Percentiles rank a stretch among this genome's conserved stretches.
phyloP scores from a whole-genome alignment of 441 rosid species.

The Biscutella laevigata region DNA sequence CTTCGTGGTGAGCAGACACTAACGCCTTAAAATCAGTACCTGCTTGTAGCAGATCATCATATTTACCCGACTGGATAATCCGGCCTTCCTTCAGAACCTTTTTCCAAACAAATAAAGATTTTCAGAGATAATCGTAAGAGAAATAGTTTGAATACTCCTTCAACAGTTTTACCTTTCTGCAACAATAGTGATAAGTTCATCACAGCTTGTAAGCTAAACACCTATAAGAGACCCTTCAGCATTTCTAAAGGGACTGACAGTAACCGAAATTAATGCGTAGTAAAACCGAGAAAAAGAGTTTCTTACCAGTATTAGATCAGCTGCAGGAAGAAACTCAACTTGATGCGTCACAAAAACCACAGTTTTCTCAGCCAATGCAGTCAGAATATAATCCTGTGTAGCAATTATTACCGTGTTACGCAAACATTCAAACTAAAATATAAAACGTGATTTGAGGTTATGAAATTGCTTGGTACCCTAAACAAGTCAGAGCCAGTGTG shows the following conservation, averaged over 20 bases:
- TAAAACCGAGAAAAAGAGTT: slow-evolving; percentile 3
- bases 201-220: slow-evolving; percentile 28
- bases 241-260: slow-evolving; percentile 20
- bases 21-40: slow-evolving; percentile 91
- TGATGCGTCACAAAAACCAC: slow-evolving; percentile 97
- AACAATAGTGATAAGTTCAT: slow-evolving; percentile 27
- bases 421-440: slow-evolving; percentile 3
- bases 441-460: neutral
- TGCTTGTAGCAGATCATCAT: slow-evolving; percentile 90
- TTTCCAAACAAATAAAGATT: slow-evolving; percentile 9
- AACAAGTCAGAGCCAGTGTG: slow-evolving; percentile 95
- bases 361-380: slow-evolving; percentile 77
- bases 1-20: slow-evolving; percentile 97
- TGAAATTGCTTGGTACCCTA: slow-evolving; percentile 43
- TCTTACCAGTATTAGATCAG: slow-evolving; percentile 88
- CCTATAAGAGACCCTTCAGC: slow-evolving; percentile 30
- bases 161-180: slow-evolving; percentile 28
- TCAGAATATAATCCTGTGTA: slow-evolving; percentile 85
- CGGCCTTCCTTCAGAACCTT: slow-evolving; percentile 95
- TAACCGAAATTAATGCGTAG: neutral
- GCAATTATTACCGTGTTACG: slow-evolving; percentile 16
- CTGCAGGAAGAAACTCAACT: slow-evolving; percentile 92
- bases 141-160: slow-evolving; percentile 20
- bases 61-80: slow-evolving; percentile 92
- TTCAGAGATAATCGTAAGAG: slow-evolving; percentile 16